Evolutionary conservation across 78 protist genomes (phyloP).

Genomic region (Tieghemostelium lacteum): DNA sequence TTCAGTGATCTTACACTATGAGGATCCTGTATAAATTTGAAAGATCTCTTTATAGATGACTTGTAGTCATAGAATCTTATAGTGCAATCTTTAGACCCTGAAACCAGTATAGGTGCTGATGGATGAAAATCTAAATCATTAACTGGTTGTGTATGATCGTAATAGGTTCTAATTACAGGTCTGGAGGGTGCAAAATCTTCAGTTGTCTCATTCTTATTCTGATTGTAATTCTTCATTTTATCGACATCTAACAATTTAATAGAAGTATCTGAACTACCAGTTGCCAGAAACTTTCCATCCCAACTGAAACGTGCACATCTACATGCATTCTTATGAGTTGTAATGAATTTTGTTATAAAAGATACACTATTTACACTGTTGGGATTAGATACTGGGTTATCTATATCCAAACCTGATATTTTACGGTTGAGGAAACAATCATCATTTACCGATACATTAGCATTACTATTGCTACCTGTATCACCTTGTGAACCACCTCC

Average conservation of each 20-base stretch:
- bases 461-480: not conserved
- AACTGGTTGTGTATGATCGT: slow-evolving; percentile 85
- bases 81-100: slow-evolving; percentile 72
- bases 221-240: slow-evolving; percentile 75
- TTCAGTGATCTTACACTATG: slow-evolving; percentile 78
- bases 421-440: not conserved
- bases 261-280: slow-evolving; percentile 85
- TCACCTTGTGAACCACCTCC: not conserved
- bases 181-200: slow-evolving; percentile 81
- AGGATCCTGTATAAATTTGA: slow-evolving; percentile 77
- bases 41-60: slow-evolving; percentile 71
- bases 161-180: slow-evolving; percentile 83
- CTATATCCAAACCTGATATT: slow-evolving; percentile 44
- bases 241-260: slow-evolving; percentile 81
- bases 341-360: slow-evolving; percentile 77
- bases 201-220: slow-evolving; percentile 55
- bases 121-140: slow-evolving; percentile 86
- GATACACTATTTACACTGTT: slow-evolving; percentile 9
- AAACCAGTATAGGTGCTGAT: slow-evolving; percentile 58
- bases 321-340: slow-evolving; percentile 87
- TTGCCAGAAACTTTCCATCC: slow-evolving; percentile 84
- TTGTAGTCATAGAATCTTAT: slow-evolving; percentile 82
- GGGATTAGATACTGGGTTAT: too few species aligned
- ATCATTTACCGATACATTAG: not conserved
- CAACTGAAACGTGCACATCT: slow-evolving; percentile 83